Evolutionary conservation across 2,329 filamentous ascomycete genomes (phyloP).

Genomic region (Macrophomina phaseolina): DNA sequence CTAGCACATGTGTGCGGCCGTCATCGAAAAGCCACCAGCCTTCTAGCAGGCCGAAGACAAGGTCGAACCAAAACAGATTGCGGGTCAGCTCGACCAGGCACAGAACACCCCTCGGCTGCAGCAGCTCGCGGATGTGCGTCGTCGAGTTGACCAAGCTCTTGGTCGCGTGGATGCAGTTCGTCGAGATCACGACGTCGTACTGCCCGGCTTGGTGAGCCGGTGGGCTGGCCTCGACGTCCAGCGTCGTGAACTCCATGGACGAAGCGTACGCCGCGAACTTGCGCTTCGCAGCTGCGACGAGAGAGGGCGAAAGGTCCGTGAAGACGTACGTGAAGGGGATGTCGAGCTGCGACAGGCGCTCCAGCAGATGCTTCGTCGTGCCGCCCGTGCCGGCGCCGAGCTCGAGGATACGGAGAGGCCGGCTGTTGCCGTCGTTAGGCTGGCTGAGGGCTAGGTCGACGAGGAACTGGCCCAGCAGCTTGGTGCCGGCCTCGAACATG

Average conservation of each 20-base stretch:
- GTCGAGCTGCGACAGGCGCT: constrained; percentile 34
- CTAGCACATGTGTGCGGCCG: constrained; percentile 37
- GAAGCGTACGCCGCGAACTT: constrained; percentile 35
- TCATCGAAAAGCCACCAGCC: constrained; percentile 50
- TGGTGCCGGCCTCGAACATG: too few relatives aligned
- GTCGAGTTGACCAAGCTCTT: constrained; percentile 30
- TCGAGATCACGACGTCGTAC: constrained; percentile 38
- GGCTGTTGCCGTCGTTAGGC: too few relatives aligned
- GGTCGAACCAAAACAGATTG: constrained; percentile 40
- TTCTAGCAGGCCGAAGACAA: constrained; percentile 47
- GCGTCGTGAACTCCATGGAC: constrained; percentile 39
- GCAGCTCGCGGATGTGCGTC: constrained; percentile 33
- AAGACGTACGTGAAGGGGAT: constrained; percentile 47
- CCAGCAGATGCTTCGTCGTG: constrained; percentile 36
- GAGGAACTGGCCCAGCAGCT: too few relatives aligned
- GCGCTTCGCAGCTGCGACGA: constrained; percentile 42
- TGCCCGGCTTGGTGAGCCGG: constrained; percentile 27
- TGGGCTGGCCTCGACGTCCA: constrained; percentile 42
- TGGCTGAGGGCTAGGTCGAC: too few relatives aligned
- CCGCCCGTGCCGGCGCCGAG: constrained; percentile 19
- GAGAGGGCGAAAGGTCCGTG: constrained; percentile 45
- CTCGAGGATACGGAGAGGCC: too few relatives aligned
- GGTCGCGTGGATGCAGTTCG: constrained; percentile 44
- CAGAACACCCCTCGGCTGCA: constrained; percentile 39
- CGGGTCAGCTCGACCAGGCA: constrained; percentile 40